Percentiles rank a stretch among this genome's conserved stretches.
These are phyloP conservation scores for Gracilariopsis chorda DNA, from an alignment of 23 red algal genomes.

Conservation along the genomic window DNA sequence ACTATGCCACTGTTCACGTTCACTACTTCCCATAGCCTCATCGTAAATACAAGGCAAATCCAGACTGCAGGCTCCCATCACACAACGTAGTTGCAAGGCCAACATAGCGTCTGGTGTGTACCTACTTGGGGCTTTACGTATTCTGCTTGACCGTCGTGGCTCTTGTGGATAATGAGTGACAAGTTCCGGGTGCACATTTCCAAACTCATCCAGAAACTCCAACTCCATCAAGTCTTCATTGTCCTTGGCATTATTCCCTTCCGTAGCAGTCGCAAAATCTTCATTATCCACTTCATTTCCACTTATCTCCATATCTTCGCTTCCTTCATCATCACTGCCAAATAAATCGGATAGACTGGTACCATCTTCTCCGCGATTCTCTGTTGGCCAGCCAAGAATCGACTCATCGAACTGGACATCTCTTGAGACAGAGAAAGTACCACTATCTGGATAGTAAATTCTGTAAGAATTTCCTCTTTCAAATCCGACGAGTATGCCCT, in stretches of 20 bases:
- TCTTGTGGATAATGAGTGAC: background rate
- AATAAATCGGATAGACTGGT: background rate
- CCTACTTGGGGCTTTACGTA: background rate
- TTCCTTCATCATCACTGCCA: background rate
- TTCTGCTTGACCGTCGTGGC: background rate
- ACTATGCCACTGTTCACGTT: background rate
- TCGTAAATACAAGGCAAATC: background rate
- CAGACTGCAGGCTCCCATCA: background rate
- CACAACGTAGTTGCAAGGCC: background rate
- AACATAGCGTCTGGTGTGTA: background rate
- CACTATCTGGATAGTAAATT: background rate
- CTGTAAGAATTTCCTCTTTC: conserved; percentile 36
- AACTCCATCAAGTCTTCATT: background rate
- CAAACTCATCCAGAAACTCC: conserved; percentile 16
- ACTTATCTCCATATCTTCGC: background rate
- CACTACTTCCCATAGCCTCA: background rate
- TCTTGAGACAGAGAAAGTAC: background rate
- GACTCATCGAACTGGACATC: conserved; percentile 27
- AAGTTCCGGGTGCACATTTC: background rate
- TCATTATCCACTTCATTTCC: background rate
- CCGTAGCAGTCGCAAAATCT: background rate
- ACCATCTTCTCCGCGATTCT: background rate
- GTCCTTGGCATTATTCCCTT: background rate
- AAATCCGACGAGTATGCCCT: background rate
- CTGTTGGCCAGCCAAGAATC: background rate